Evolutionary conservation across 768 basidiomycete species (phyloP).

Genomic region (Podaxis sp.): DNA sequence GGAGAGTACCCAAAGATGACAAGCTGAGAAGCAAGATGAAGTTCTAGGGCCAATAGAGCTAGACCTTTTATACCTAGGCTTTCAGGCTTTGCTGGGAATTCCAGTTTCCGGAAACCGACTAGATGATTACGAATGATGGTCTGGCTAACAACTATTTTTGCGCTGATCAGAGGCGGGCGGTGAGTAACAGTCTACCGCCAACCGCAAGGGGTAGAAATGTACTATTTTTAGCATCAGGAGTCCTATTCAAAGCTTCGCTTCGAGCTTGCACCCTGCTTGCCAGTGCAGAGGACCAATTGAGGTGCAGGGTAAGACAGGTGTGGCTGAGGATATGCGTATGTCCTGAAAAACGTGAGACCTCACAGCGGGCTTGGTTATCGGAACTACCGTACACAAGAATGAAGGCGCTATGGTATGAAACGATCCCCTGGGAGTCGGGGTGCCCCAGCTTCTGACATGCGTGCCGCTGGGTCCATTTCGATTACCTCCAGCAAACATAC

Average conservation of each 20-base stretch:
- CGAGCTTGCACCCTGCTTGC: too few species aligned
- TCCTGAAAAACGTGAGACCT: too few species aligned
- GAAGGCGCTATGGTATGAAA: background rate
- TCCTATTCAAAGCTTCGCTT: background rate
- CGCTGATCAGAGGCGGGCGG: background rate
- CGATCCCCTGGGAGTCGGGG: background rate
- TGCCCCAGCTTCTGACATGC: background rate
- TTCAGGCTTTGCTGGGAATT: background rate
- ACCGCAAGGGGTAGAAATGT: background rate
- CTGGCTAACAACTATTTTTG: background rate
- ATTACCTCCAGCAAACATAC: background rate
- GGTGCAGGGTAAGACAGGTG: too few species aligned
- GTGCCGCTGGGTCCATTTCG: background rate
- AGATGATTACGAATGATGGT: background rate
- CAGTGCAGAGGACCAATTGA: too few species aligned
- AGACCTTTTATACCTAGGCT: background rate
- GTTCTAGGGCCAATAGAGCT: background rate
- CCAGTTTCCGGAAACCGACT: background rate
- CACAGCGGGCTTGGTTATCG: too few species aligned
- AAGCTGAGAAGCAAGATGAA: background rate
- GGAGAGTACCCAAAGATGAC: background rate
- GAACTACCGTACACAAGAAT: too few species aligned
- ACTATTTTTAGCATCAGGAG: background rate
- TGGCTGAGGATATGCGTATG: too few species aligned
- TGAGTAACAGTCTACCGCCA: background rate